A percentile compares a stretch with the other conserved stretches of the same genome.
Conservation (phyloP, 768 basidiomycete species). For the Tulasnella sp. region DNA sequence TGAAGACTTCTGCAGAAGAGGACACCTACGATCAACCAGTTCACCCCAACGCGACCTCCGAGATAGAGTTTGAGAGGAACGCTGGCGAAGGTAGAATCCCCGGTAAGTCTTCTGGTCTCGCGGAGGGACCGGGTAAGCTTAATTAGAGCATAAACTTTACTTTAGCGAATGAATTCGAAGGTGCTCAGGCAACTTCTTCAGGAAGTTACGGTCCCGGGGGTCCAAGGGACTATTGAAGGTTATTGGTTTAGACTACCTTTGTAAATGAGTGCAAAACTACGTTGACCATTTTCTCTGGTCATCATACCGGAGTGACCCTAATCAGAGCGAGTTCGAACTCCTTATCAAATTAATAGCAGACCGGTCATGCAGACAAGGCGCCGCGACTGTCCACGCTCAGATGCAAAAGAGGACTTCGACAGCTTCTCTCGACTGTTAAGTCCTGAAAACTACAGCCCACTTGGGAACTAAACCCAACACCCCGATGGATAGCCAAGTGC, state of each 20-base stretch:
- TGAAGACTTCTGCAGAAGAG: not conserved
- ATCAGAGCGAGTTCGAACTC: no score
- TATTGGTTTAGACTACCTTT: not conserved
- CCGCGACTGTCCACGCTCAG: no score
- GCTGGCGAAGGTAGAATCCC: slow-evolving; percentile 8
- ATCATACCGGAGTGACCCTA: not conserved
- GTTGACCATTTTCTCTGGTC: not conserved
- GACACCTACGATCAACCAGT: slow-evolving; percentile 6
- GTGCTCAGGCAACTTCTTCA: slow-evolving; percentile 13
- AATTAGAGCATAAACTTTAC: no score
- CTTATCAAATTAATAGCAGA: no score
- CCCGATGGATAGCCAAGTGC: no score
- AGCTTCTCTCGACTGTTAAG: no score
- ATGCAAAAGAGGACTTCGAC: no score
- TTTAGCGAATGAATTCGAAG: slow-evolving; percentile 14
- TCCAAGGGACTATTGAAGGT: not conserved
- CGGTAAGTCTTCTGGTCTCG: not conserved
- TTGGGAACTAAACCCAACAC: no score
- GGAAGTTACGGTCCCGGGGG: not conserved
- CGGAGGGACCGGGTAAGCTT: not conserved
- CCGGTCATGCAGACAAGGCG: no score
- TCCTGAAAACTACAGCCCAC: no score
- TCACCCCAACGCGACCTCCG: not conserved
- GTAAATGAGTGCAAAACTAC: not conserved
- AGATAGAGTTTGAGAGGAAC: not conserved